Percentiles rank a stretch among this genome's conserved stretches.
phyloP scores from a whole-genome alignment of 2,329 filamentous ascomycete genomes.

The Paecilomyces variotii region DNA sequence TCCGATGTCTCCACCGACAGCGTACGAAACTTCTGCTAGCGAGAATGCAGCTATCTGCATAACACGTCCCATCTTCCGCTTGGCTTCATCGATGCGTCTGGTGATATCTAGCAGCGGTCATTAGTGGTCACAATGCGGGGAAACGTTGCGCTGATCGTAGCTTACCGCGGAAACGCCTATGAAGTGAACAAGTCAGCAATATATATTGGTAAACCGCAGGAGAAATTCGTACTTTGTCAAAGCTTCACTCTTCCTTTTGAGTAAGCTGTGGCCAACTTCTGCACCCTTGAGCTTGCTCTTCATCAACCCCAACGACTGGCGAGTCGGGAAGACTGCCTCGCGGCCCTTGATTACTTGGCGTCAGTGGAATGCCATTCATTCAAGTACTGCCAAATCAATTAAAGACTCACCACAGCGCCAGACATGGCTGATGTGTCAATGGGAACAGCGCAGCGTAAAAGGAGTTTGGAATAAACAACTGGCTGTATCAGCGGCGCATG shows the following conservation, averaged over 20 bases:
- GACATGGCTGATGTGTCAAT: slow-evolving; percentile 30
- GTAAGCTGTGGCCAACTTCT: slow-evolving; percentile 81
- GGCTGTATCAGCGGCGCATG: slow-evolving; percentile 3
- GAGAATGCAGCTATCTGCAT: slow-evolving; percentile 99
- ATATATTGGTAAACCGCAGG: background rate
- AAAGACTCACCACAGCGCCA: slow-evolving; percentile 29
- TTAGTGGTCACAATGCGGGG: slow-evolving; percentile 20
- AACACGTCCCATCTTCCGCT: slow-evolving; percentile 97
- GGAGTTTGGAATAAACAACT: background rate
- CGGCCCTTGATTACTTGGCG: slow-evolving; percentile 57
- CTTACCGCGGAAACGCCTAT: slow-evolving; percentile 79
- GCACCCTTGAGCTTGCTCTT: slow-evolving; percentile 95
- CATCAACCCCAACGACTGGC: slow-evolving; percentile 94
- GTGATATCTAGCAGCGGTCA: slow-evolving; percentile 65
- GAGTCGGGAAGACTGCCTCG: slow-evolving; percentile 94
- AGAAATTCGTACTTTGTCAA: slow-evolving; percentile 70
- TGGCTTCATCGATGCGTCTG: slow-evolving; percentile 93
- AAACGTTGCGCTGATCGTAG: slow-evolving; percentile 11
- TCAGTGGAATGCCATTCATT: slow-evolving; percentile 9
- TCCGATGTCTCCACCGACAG: slow-evolving; percentile 87
- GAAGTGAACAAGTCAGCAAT: slow-evolving; percentile 16
- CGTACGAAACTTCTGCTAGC: slow-evolving; percentile 93
- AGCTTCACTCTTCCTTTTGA: slow-evolving; percentile 97
- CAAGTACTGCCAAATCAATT: slow-evolving; percentile 2
- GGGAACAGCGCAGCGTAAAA: background rate